Conservation (phyloP, 352 stramenopile species). For the Phytophthora pseudosyringae region DNA sequence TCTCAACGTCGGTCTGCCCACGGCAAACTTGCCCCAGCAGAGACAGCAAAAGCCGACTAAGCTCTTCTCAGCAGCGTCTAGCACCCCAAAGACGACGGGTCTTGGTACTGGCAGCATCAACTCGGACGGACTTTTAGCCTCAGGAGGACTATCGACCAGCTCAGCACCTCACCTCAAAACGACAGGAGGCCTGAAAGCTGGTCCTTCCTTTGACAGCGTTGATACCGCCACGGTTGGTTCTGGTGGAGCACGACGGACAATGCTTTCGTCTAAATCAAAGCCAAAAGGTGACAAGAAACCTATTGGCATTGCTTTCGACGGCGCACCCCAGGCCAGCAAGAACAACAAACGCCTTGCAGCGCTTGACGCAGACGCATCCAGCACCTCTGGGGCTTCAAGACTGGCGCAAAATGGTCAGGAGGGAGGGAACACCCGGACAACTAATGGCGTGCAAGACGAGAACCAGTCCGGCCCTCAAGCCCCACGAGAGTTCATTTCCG, state of each 20-base stretch:
- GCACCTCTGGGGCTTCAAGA: not conserved
- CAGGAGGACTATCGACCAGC: conserved; percentile 9
- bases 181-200: not conserved
- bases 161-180: conserved; percentile 16
- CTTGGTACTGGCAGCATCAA: conserved; percentile 2
- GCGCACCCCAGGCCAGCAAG: not conserved
- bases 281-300: conserved; percentile 14
- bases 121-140: conserved; percentile 9
- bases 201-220: conserved; percentile 8
- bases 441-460: too few relatives aligned
- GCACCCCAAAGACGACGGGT: not conserved
- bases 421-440: not conserved
- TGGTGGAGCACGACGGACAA: conserved; percentile 4
- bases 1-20: conserved; percentile 8
- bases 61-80: conserved; percentile 5
- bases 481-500: conserved; percentile 25
- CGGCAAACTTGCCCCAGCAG: not conserved
- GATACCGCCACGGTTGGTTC: conserved; percentile 5
- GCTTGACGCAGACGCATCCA: conserved; percentile 5
- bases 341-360: conserved; percentile 17
- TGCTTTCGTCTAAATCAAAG: conserved; percentile 16
- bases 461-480: not conserved
- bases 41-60: conserved; percentile 14
- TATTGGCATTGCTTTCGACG: conserved; percentile 20
- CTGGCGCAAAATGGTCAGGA: not conserved